These are phyloP conservation scores for Fusarium incarnatum DNA, from an alignment of 2,329 filamentous ascomycete species.

Conservation along the genomic window DNA sequence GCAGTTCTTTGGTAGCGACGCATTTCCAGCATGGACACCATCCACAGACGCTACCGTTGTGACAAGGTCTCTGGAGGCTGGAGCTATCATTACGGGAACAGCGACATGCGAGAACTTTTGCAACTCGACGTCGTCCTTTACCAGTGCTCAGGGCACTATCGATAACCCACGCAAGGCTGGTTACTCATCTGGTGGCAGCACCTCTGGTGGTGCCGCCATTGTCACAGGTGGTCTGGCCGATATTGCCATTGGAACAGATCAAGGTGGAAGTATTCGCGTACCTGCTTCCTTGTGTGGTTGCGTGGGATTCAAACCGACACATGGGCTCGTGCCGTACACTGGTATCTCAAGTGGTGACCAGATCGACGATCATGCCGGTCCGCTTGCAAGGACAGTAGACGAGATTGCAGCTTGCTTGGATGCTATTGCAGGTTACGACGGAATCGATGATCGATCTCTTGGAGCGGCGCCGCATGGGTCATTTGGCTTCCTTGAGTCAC, in stretches of 20 bases:
- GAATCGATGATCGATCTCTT: slow-evolving; percentile 60
- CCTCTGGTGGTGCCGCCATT: slow-evolving; percentile 59
- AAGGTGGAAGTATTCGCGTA: slow-evolving; percentile 60
- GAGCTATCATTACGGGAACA: slow-evolving; percentile 62
- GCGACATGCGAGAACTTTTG: slow-evolving; percentile 66
- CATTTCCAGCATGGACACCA: slow-evolving; percentile 62
- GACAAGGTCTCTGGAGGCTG: slow-evolving; percentile 61
- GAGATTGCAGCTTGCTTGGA: slow-evolving; percentile 58
- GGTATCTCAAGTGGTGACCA: slow-evolving; percentile 61
- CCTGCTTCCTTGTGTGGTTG: slow-evolving; percentile 56
- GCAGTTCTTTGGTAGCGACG: slow-evolving; percentile 64
- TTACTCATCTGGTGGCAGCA: slow-evolving; percentile 63
- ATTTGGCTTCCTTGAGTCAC: slow-evolving; percentile 25
- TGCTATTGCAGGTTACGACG: slow-evolving; percentile 61
- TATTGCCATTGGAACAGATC: slow-evolving; percentile 61
- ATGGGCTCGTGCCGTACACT: slow-evolving; percentile 63
- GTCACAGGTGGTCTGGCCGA: slow-evolving; percentile 58
- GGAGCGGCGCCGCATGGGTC: slow-evolving; percentile 48
- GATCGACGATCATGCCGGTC: slow-evolving; percentile 63
- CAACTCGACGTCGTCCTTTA: slow-evolving; percentile 60
- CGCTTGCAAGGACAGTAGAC: slow-evolving; percentile 55
- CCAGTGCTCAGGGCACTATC: slow-evolving; percentile 58
- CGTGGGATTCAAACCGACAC: slow-evolving; percentile 64
- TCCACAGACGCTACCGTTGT: slow-evolving; percentile 66
- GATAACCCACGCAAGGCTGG: slow-evolving; percentile 59